Base-by-base conservation (phyloP, 352 stramenopile genomes). In the Pythium guiyangense region DNA sequence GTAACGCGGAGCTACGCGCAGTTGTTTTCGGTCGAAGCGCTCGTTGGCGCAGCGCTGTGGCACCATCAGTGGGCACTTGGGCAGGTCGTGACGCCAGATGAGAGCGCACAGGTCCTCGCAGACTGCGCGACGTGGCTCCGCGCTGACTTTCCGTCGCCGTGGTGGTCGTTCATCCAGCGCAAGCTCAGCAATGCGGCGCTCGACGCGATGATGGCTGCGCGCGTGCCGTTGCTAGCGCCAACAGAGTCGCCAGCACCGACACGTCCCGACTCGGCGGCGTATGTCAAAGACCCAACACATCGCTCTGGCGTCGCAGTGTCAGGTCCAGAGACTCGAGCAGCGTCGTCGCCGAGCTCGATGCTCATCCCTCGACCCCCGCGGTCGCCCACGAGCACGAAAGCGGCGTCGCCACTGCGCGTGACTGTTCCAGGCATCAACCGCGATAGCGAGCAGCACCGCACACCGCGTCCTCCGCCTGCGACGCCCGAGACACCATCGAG, bases 61-160 rank as follows among this genome's bases (percentile, higher is more conserved):
- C 76, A 85, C 44, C 80, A 89, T 35, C 78, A 83, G 67, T 90
- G 77, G 80, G 63, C 80, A 18, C 48, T 88, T 10, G 69, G 63
- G 6, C 75, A 90, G 37, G 54, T 71, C 20, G 60, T 59, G 18
- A 68, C 67, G 1, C 61, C 54, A 20, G 73, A 77, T 40, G 66
- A 74, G n/a, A 69, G 29, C 31, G 49, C 63, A 3, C n/a, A 60
- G 3, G 59, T 77, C 15, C 64, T 80, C 2, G 52, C 66, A 6
- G 68, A 70, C 0, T 77, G 59, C 27, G 55, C 54, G 3, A 20
- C 56, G 0, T 88, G 74, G 77, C 51, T 86, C 4, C 59, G 71
- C 31, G 59, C 79, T 4, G 67, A 80, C 14, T 67, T 88, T 9
- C 77, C 77, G 15, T 86, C 75, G 0, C 63, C 53, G 3, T 90